Percentiles rank a stretch among this genome's conserved stretches.
These are phyloP conservation scores for Salix purpurea DNA, from an alignment of 345 rosid genomes.

Conservation along the genomic window DNA sequence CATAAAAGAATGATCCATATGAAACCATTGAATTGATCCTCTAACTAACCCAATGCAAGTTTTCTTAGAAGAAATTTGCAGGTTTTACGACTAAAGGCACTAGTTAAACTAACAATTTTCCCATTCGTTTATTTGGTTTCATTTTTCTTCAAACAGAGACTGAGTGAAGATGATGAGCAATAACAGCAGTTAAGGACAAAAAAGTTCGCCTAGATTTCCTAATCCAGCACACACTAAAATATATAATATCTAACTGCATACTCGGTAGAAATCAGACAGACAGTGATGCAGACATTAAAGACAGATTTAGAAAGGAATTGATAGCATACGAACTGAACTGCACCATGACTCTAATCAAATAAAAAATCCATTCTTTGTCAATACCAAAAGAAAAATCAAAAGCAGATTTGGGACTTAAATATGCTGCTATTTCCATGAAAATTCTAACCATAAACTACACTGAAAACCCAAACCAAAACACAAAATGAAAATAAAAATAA, in stretches of 20 bases:
- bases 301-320: background rate
- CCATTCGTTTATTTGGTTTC: too few species aligned
- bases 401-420: background rate
- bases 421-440: background rate
- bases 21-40: background rate
- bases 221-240: background rate
- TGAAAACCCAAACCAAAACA: background rate
- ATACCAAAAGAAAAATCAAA: background rate
- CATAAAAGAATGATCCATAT: background rate
- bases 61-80: background rate
- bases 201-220: background rate
- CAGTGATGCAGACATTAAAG: background rate
- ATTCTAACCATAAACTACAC: background rate
- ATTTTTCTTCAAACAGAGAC: too few species aligned
- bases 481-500: background rate
- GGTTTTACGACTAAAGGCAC: background rate
- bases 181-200: background rate
- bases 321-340: background rate
- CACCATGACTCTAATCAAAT: background rate
- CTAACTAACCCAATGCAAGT: background rate
- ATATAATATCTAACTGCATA: background rate
- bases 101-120: background rate
- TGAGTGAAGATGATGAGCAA: too few species aligned
- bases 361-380: background rate
- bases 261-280: background rate